A percentile compares a stretch with the other conserved stretches of the same genome.
Evolutionary conservation across 148 eudicot genomes (phyloP).

Genomic region (Polygonum maritimum): DNA sequence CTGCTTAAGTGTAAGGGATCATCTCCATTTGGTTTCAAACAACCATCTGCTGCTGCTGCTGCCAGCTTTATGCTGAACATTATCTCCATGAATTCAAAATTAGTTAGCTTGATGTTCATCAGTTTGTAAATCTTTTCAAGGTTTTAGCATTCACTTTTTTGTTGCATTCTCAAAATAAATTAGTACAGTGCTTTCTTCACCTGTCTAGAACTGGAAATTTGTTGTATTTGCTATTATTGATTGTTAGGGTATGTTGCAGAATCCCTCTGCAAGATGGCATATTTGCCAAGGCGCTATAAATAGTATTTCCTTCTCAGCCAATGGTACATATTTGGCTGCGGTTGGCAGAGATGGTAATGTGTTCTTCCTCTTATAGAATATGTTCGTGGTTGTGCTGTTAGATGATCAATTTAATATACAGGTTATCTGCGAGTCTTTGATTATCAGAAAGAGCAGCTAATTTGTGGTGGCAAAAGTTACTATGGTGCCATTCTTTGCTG

Average conservation of each 20-base stretch:
- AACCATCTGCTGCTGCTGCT: not conserved
- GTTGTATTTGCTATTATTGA: not conserved
- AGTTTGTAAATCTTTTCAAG: not conserved
- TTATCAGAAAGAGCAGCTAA: slow-evolving; percentile 56
- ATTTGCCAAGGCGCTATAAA: slow-evolving; percentile 77
- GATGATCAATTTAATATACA: slow-evolving; percentile 12
- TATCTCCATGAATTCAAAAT: not conserved
- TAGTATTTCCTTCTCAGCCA: slow-evolving; percentile 57
- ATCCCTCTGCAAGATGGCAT: slow-evolving; percentile 85
- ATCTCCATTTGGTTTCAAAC: not conserved
- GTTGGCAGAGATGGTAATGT: slow-evolving; percentile 81
- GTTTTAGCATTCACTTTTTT: not conserved
- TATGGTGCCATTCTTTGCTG: slow-evolving; percentile 80
- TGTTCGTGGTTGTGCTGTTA: slow-evolving; percentile 4
- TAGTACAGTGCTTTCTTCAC: not conserved
- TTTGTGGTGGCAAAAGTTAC: slow-evolving; percentile 80
- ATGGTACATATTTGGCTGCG: slow-evolving; percentile 62
- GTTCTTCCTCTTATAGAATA: slow-evolving; percentile 2
- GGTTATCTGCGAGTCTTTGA: slow-evolving; percentile 73
- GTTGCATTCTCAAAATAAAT: not conserved
- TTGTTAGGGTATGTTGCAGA: slow-evolving; percentile 33
- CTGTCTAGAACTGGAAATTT: not conserved
- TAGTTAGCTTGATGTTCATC: not conserved
- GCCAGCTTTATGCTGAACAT: not conserved
- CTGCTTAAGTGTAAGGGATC: not conserved